Evolutionary conservation across 2,329 filamentous ascomycete genomes (phyloP), one percentile per base, ranked within the genome.

Genomic region (Monascus ruber): DNA sequence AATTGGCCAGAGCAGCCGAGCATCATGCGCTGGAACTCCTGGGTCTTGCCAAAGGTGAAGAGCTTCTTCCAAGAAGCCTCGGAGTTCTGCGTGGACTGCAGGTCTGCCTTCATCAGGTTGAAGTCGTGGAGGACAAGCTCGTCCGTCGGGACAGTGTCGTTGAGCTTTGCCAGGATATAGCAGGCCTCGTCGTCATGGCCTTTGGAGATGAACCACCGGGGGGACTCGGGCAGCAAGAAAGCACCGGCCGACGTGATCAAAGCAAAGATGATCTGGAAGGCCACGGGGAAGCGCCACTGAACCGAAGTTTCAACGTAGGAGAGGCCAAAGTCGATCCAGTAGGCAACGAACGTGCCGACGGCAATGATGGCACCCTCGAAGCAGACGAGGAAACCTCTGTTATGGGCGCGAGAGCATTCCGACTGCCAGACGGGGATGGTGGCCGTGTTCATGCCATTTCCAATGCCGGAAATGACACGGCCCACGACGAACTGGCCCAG

Each of bases 131-230:
- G 55, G 39, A 72, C 66, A 8, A 61, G 65, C 6, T 51, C 42
- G 49, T 60, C 34, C 48, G 56, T 51, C 4, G 56, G 28, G 28
- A 6, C 28, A 10, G 10, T 6, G 37, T 26, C 55, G 70, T 24
- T 42, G 39, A 24, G 42, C 39, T 24, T 67, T 65, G 46, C 81
- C 76, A 2, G 70, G 74, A 52, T 84, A 79, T 24, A 74, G 60
- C 29, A 79, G 77, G 2, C 72, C 47, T 65, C 69, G 40, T 59
- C 57, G 44, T 73, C 65, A 31, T 63, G 55, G 10, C 70, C 72
- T 37, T 69, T 67, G 38, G 70, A 56, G 7, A 76, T 64, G 17
- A 77, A 59, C 68, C 71, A 75, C 31, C 71, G 61, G 5, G 73
- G 73, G 0, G 69, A 73, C 41, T 76, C 73, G 6, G 72, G 72